Evolutionary conservation across 2,329 filamentous ascomycete genomes (phyloP), one percentile per base, ranked within the genome.

Genomic region (Fusarium ramigenum): DNA sequence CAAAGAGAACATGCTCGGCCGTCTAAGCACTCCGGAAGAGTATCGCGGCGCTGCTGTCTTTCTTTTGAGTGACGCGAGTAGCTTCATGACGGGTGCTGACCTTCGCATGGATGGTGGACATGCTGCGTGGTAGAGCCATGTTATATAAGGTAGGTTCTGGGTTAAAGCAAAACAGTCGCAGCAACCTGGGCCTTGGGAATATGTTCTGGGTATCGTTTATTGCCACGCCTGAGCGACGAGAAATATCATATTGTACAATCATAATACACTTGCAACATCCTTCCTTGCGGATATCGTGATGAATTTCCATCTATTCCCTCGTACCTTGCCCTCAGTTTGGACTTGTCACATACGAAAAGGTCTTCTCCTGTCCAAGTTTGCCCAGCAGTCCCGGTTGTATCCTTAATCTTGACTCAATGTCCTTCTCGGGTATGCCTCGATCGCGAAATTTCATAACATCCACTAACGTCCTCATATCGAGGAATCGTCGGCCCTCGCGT

Each of bases 1-100:
- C 21, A 92, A 88, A 76, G 91, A 96, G 82, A 97, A 97, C 82
- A 96, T 97, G 94, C 86, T 97, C 60, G 90, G 88, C 34, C 87
- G 90, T 39, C 84, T 94, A 67, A 93, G 91, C 78, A 83, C 82
- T 28, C 92, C 92, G 0, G 85, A 90, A 54, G 92, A 95, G 80
- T 93, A 93, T 81, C 88, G 91, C 54, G 92, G 92, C 9, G 91
- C 92, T 3, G 91, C 91, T 6, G 87, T 95, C 69, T 94, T 93
- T 85, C 86, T 95, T 36, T 90, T 92, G 36, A 92, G 89, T 25
- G 92, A 94, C 73, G 90, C 92, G 21, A 91, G 89, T 47, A 85
- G 85, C 72, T 95, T 92, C 84, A 93, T 95, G 91, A 95, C 93
- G 23, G 93, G 93, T 57, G 87, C 88, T 39, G 91, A 93, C 73